These are phyloP conservation scores for Teunomyces pallodes DNA, from an alignment of 805 yeast genomes.

Conservation along the genomic window DNA sequence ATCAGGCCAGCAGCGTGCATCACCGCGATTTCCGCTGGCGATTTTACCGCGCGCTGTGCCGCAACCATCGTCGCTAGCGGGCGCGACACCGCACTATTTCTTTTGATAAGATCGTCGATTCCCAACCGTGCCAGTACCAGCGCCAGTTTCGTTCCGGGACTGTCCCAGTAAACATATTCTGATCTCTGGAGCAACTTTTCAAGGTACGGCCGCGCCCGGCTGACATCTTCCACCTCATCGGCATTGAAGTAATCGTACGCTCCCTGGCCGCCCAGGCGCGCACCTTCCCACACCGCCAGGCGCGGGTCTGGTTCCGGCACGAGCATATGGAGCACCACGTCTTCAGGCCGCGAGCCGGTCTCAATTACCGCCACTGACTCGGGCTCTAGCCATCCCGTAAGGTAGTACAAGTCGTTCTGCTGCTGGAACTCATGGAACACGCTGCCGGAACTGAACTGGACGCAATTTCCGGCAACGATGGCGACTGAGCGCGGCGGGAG, in stretches of 20 bases:
- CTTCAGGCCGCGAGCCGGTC: conserved; percentile 46
- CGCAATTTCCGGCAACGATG: conserved; percentile 66
- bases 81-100: conserved; percentile 35
- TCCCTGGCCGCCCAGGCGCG: conserved; percentile 81
- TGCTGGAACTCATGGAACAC: conserved; percentile 93
- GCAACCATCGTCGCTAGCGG: conserved; percentile 45
- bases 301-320: conserved; percentile 80
- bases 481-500: conserved; percentile 68
- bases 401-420: conserved; percentile 79
- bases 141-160: conserved; percentile 17
- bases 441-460: conserved; percentile 82
- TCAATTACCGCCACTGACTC: conserved; percentile 69
- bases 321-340: conserved; percentile 67
- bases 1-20: conserved; percentile 83
- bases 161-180: conserved; percentile 57
- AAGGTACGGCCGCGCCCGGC: conserved; percentile 42
- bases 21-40: conserved; percentile 68
- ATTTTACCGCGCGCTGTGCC: conserved; percentile 64
- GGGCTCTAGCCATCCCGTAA: conserved; percentile 93
- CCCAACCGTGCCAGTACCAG: conserved; percentile 10
- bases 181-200: conserved; percentile 47
- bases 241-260: conserved; percentile 85
- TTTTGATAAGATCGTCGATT: conserved; percentile 19
- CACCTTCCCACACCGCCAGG: conserved; percentile 94
- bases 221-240: conserved; percentile 61